These are phyloP conservation scores for Ilex paraguariensis DNA, from an alignment of 305 asterid genomes.

Conservation along the genomic window DNA sequence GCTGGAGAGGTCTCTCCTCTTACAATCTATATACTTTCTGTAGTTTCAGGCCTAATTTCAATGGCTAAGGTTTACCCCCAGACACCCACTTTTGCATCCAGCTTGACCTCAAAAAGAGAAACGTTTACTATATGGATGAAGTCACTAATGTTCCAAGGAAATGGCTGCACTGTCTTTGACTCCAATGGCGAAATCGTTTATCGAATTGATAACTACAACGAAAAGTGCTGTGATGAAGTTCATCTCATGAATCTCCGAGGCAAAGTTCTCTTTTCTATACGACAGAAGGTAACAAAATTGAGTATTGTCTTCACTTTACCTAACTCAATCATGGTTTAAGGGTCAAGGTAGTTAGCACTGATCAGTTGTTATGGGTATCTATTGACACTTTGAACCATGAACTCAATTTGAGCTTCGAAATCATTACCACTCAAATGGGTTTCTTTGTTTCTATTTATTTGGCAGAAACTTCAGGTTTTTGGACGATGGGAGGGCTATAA, in stretches of 20 bases:
- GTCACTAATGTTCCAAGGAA: slow-evolving; percentile 59
- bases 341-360: no score
- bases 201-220: slow-evolving; percentile 66
- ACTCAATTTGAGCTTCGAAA: no score
- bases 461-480: slow-evolving; percentile 44
- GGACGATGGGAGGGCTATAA: slow-evolving; percentile 67
- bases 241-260: slow-evolving; percentile 66
- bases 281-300: slow-evolving; percentile 41
- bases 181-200: slow-evolving; percentile 47
- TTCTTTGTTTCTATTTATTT: background rate
- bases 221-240: slow-evolving; percentile 38
- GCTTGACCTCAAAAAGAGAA: slow-evolving; percentile 28
- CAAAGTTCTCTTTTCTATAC: slow-evolving; percentile 45
- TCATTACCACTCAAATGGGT: background rate
- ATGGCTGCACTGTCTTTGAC: slow-evolving; percentile 62
- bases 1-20: no score
- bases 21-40: no score
- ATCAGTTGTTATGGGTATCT: no score
- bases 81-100: slow-evolving; percentile 7
- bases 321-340: no score
- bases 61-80: slow-evolving; percentile 50
- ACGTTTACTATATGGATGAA: slow-evolving; percentile 72
- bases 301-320: no score
- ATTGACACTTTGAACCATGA: no score
- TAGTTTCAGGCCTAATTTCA: no score